Conservation (phyloP, 306 rosid genomes). For the Prunus padus region DNA sequence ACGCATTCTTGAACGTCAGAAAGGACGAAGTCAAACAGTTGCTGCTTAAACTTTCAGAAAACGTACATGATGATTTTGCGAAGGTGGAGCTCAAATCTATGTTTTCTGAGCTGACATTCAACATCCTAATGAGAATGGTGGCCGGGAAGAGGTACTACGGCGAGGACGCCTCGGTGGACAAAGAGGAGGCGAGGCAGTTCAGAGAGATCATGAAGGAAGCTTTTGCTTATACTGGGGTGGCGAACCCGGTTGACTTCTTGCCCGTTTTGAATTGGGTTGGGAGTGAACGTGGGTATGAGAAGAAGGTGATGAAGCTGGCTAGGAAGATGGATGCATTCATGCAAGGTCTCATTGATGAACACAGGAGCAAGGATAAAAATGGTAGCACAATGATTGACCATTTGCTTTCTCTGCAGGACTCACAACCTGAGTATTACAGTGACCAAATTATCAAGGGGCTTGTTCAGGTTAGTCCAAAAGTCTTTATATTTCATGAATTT, state of each 20-base stretch:
- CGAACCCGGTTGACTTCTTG: background rate
- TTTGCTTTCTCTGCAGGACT: slow-evolving; percentile 42
- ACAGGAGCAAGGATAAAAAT: slow-evolving; percentile 20
- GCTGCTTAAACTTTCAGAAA: slow-evolving; percentile 22
- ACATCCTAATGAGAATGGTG: slow-evolving; percentile 60
- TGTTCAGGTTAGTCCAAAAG: slow-evolving; percentile 39
- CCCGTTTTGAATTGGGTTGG: slow-evolving; percentile 14
- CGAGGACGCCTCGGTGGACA: slow-evolving; percentile 9
- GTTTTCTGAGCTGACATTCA: slow-evolving; percentile 53
- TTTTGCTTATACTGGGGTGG: background rate
- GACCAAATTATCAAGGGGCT: slow-evolving; percentile 65
- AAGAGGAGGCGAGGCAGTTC: slow-evolving; percentile 5
- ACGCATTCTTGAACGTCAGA: slow-evolving; percentile 30
- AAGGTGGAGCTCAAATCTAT: slow-evolving; percentile 36
- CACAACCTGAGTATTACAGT: slow-evolving; percentile 50
- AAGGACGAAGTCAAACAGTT: slow-evolving; percentile 43
- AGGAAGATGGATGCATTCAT: slow-evolving; percentile 26
- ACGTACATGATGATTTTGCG: background rate
- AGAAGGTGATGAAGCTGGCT: background rate
- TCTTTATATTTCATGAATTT: too few relatives aligned
- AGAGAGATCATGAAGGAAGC: background rate
- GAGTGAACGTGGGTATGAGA: slow-evolving; percentile 5
- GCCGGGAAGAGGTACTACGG: slow-evolving; percentile 68
- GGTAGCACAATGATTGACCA: slow-evolving; percentile 41
- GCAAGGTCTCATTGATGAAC: slow-evolving; percentile 65